Evolutionary conservation across 2,329 filamentous ascomycete species (phyloP), one percentile per base, ranked within the genome.

Genomic region (Iodosphaeria phyllophila): DNA sequence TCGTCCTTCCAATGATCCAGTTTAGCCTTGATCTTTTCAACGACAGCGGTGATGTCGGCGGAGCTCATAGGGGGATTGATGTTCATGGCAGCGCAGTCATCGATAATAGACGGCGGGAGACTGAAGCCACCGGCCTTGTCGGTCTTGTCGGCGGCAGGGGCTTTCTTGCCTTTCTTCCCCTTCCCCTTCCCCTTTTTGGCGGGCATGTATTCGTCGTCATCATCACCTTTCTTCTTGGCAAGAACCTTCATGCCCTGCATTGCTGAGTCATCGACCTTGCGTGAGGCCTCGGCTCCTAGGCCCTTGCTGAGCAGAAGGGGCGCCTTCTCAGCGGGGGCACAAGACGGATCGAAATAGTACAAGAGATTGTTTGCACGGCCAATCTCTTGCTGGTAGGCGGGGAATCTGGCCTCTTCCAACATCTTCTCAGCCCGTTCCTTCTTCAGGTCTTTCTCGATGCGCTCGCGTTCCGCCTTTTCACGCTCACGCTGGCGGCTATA

Each of bases 21-120:
- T 68, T 95, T 95, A 44, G 71, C 78, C 55, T 86, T 83, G 41
- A 95, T 68, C 61, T 92, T 86, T 60, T 93, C 83, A 23, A 80
- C 58, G 9, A 77, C 69, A 31, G 60, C 59, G 14, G 84, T 72
- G 9, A 95, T 73, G 41, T 92, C 86, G 28, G 72, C 64, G 43
- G 82, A 70, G 51, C 71, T 78, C 64, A 86, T 82, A 16, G 89
- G 89, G 26, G 86, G 78, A 30, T 92, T 75, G 37, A 95, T 70
- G 40, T 74, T 74, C 46, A 95, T 65, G 51, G 77, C 76, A 37
- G 69, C 60, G 36, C 92, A 77, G 51, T 92, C 79, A 52, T 93
- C 83, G 24, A 98, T 82, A 37, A 95, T 74, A 30, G 83, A 80
- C 25, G 89, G 76, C 39, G 79, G 86, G 46, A 89, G 71, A 56